Percentiles rank a stretch among this genome's conserved stretches.
These are phyloP conservation scores for Trichoderma parareesei DNA, from an alignment of 495 filamentous ascomycete genomes.

Conservation along the genomic window DNA sequence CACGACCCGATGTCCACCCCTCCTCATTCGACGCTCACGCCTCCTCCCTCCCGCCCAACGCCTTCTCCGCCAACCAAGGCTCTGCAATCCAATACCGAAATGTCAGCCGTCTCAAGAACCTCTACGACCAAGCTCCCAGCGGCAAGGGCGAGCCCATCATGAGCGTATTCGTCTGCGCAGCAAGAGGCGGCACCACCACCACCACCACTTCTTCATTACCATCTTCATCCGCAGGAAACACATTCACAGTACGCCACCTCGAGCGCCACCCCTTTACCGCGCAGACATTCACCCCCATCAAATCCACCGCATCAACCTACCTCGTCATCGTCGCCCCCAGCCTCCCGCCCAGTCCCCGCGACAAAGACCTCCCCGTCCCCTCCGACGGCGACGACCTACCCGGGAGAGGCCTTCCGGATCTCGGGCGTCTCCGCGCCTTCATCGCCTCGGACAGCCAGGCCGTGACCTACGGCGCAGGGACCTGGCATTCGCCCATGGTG, in stretches of 20 bases:
- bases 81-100: slow-evolving; percentile 78
- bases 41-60: slow-evolving; percentile 31
- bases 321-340: slow-evolving; percentile 91
- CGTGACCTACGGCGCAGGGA: slow-evolving; percentile 84
- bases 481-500: slow-evolving; percentile 98
- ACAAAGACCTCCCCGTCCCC: slow-evolving; percentile 30
- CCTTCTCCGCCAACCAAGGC: slow-evolving; percentile 66
- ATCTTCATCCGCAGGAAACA: neutral
- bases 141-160: slow-evolving; percentile 51
- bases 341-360: slow-evolving; percentile 30
- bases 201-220: too few species aligned
- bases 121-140: slow-evolving; percentile 60
- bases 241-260: slow-evolving; percentile 64
- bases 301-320: slow-evolving; percentile 47
- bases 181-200: slow-evolving; percentile 37
- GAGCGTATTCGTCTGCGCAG: slow-evolving; percentile 86
- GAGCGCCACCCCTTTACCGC: slow-evolving; percentile 92
- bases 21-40: slow-evolving; percentile 16
- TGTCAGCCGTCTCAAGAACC: slow-evolving; percentile 61
- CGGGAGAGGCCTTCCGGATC: slow-evolving; percentile 64
- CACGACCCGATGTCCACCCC: slow-evolving; percentile 44
- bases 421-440: slow-evolving; percentile 64
- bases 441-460: slow-evolving; percentile 71
- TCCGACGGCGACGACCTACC: slow-evolving; percentile 20
- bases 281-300: slow-evolving; percentile 84